Evolutionary conservation across 2,329 filamentous ascomycete species (phyloP).

Genomic region (Paracoccidioides brasiliensis): DNA sequence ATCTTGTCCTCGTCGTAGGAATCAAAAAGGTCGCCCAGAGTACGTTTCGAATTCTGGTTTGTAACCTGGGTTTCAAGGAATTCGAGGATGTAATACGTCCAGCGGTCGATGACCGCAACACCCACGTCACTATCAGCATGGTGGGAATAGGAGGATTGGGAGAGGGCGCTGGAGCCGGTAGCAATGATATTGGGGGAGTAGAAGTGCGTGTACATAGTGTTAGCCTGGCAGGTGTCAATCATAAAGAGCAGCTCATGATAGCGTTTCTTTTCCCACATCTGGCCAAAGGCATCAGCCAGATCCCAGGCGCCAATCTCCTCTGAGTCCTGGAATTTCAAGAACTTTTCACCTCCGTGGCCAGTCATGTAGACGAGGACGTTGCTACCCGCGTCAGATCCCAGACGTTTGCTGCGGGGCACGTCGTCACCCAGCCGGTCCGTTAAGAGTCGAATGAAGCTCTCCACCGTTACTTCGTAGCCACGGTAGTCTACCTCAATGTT

Average conservation of each 20-base stretch:
- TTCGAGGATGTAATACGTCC: conserved; percentile 97
- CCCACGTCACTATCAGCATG: conserved; percentile 97
- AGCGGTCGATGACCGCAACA: conserved; percentile 94
- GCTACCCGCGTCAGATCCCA: conserved; percentile 87
- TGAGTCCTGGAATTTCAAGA: conserved; percentile 94
- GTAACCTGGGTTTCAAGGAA: conserved; percentile 86
- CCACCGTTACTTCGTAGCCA: conserved; percentile 95
- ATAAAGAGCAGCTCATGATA: conserved; percentile 98
- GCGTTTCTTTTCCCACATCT: conserved; percentile 99
- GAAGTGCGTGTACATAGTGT: conserved; percentile 97
- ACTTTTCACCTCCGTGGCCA: conserved; percentile 93
- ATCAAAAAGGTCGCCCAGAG: conserved; percentile 86
- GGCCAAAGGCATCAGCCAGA: conserved; percentile 89
- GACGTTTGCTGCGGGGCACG: conserved; percentile 84
- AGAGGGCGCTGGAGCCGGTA: conserved; percentile 88
- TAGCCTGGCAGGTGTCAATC: conserved; percentile 99
- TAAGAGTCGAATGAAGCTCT: conserved; percentile 92
- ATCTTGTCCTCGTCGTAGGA: conserved; percentile 93
- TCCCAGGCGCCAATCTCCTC: conserved; percentile 97
- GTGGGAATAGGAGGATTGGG: conserved; percentile 93
- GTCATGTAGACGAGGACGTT: conserved; percentile 99
- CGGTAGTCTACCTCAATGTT: conserved; percentile 98
- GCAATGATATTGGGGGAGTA: conserved; percentile 98
- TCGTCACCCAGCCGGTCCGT: conserved; percentile 91
- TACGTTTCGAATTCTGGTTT: conserved; percentile 75